Percentiles rank a stretch among this genome's conserved stretches.
These are phyloP conservation scores for Pleurotus tuoliensis DNA, from an alignment of 768 basidiomycete genomes.

Conservation along the genomic window DNA sequence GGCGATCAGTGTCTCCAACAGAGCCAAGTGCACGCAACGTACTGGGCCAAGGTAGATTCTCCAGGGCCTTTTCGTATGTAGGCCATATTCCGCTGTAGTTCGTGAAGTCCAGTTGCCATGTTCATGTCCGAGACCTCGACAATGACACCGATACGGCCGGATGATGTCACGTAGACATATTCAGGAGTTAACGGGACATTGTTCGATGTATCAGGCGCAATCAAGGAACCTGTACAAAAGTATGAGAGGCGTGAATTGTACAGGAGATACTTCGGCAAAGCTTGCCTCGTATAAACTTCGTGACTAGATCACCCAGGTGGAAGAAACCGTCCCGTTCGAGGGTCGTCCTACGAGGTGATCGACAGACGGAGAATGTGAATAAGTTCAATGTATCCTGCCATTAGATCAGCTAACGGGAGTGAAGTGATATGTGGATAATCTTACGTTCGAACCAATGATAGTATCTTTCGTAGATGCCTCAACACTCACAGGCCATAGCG, in stretches of 20 bases:
- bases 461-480: conserved; percentile 50
- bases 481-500: conserved; percentile 69
- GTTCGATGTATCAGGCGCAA: conserved; percentile 37
- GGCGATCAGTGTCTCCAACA: neutral
- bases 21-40: conserved; percentile 12
- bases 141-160: conserved; percentile 76
- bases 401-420: conserved; percentile 2
- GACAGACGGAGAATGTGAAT: conserved; percentile 54
- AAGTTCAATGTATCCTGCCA: conserved; percentile 63
- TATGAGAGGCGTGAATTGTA: neutral
- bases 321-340: conserved; percentile 69
- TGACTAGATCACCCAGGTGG: conserved; percentile 74
- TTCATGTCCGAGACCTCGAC: conserved; percentile 51
- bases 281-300: conserved; percentile 68
- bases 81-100: conserved; percentile 73
- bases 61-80: conserved; percentile 48
- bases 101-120: conserved; percentile 56
- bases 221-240: conserved; percentile 47
- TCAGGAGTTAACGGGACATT: conserved; percentile 45
- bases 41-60: conserved; percentile 61
- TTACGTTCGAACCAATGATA: conserved; percentile 75
- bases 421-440: conserved; percentile 19
- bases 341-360: conserved; percentile 33
- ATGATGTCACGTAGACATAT: conserved; percentile 72
- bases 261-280: neutral